phyloP scores from a whole-genome alignment of 2,329 filamentous ascomycete species.

The Botryosphaeria agaves region DNA sequence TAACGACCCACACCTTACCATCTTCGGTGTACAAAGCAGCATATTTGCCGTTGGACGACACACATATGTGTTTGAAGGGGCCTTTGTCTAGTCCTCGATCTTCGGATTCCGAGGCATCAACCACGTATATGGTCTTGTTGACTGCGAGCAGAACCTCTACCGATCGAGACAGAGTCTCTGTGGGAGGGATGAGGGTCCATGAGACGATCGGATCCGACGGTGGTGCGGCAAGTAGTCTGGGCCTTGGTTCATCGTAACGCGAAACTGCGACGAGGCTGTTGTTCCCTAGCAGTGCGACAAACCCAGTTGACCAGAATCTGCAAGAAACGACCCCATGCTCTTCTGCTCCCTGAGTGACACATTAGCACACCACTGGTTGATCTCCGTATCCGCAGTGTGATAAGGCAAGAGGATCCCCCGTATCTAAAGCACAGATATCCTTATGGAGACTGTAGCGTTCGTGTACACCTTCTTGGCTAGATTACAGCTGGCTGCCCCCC shows the following conservation, averaged over 20 bases:
- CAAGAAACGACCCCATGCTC: constrained; percentile 78
- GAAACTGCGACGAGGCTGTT: constrained; percentile 77
- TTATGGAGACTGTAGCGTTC: too few species aligned
- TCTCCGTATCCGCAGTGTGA: neutral
- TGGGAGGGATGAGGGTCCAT: constrained; percentile 79
- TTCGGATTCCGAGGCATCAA: constrained; percentile 79
- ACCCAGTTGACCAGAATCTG: constrained; percentile 80
- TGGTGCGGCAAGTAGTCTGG: constrained; percentile 59
- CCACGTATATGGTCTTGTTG: constrained; percentile 63
- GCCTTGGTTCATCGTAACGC: constrained; percentile 78
- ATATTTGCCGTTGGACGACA: constrained; percentile 81
- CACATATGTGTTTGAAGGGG: constrained; percentile 76
- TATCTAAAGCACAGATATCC: too few species aligned
- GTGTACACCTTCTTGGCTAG: too few species aligned
- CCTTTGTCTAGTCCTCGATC: constrained; percentile 83
- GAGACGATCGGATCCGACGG: constrained; percentile 68
- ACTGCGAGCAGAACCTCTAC: constrained; percentile 87
- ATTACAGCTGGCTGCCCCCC: too few species aligned
- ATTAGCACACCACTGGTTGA: constrained; percentile 3
- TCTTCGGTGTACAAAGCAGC: constrained; percentile 75
- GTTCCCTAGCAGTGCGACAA: constrained; percentile 80
- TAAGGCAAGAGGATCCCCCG: neutral
- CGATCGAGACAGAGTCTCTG: constrained; percentile 75
- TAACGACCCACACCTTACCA: constrained; percentile 81
- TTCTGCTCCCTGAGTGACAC: constrained; percentile 51